Conservation (phyloP, 768 basidiomycete genomes). For the Leccinum longicurvipes region DNA sequence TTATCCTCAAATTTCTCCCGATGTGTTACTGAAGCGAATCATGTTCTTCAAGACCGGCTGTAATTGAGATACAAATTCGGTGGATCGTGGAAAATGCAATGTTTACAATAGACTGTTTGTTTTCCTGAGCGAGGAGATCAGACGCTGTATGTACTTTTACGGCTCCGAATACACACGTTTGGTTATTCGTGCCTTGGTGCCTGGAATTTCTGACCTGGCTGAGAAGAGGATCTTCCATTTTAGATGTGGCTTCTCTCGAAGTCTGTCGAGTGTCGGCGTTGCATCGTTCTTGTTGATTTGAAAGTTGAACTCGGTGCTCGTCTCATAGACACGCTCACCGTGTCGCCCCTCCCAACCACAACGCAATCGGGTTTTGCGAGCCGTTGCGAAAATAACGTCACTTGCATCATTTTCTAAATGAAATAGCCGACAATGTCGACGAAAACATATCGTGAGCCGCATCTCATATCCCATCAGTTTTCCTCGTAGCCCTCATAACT, state of each 20-base stretch:
- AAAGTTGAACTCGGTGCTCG: background rate
- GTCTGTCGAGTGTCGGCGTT: background rate
- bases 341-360: background rate
- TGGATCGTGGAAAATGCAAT: slow-evolving; percentile 8
- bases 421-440: background rate
- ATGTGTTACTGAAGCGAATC: background rate
- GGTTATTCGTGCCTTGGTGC: background rate
- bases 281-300: no score
- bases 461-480: background rate
- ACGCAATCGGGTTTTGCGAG: background rate
- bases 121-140: background rate
- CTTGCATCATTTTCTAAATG: background rate
- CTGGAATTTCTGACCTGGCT: background rate
- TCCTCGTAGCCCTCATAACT: background rate
- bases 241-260: background rate
- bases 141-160: slow-evolving; percentile 1
- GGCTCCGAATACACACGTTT: background rate
- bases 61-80: slow-evolving; percentile 7
- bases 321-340: background rate
- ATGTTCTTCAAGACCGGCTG: slow-evolving; percentile 19
- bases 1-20: background rate
- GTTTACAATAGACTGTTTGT: slow-evolving; percentile 18
- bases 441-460: background rate
- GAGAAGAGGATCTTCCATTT: slow-evolving; percentile 3
- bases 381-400: background rate